Evolutionary conservation across 2,329 filamentous ascomycete genomes (phyloP), one percentile per base, ranked within the genome.

Genomic region (Pseudogymnoascus sp.): DNA sequence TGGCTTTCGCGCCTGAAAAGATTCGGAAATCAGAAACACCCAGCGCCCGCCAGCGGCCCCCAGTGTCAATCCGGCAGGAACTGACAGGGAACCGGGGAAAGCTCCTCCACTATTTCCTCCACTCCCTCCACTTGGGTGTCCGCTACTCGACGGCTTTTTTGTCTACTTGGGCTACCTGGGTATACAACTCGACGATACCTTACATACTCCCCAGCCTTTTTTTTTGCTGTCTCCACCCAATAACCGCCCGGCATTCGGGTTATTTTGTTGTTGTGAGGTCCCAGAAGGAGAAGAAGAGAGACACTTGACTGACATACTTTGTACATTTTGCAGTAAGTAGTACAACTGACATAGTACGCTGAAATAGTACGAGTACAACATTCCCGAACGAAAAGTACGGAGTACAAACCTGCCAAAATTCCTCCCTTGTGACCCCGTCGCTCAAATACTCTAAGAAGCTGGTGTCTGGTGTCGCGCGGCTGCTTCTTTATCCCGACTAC

Each of bases 401-500:
- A 50, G 44, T 50, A 50, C 44, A 50, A 50, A 50, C 44, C 44
- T 50, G 23, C 44, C 44, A 50, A 29, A 46, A 50, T 50, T 50
- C 44, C 44, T 50, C 44, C 44, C 44, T 50, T 50, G 44, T 50
- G 44, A 50, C 44, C 44, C 44, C 44, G 44, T 50, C 44, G 44
- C 44, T 29, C 44, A 50, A 50, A 50, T 50, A 50, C 44, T 50
- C 44, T 50, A 50, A 50, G 44, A 50, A 50, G 44, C 44, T 50
- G 44, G 44, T 50, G 44, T 50, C 21, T 50, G 44, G 23, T 17
- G 44, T 50, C 44, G 44, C 23, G 44, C 21, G 44, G 44, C 44
- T 50, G 44, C 44, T 50, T 50, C 44, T 50, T 50, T 50, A 50
- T 50, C 44, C 44, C 44, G 44, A 50, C 44, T 50, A 50, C 44